Evolutionary conservation across 148 eudicot genomes (phyloP).

Genomic region (Chenopodium formosanum): DNA sequence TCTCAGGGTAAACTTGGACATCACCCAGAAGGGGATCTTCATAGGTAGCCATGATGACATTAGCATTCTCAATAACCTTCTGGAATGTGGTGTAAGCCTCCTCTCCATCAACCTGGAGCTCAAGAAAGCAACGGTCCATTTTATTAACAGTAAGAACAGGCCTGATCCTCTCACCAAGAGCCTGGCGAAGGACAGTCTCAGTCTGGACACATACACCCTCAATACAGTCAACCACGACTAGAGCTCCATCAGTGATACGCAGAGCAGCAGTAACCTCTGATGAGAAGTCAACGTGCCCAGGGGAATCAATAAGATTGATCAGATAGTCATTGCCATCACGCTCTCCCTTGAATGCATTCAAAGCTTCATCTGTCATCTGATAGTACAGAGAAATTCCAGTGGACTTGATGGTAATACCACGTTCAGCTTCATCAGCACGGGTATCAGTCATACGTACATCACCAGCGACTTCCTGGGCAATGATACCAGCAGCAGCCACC

Average conservation of each 20-base stretch:
- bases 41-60: slow-evolving; percentile 32
- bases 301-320: slow-evolving; percentile 26
- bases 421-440: slow-evolving; percentile 34
- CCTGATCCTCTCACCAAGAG: slow-evolving; percentile 43
- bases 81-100: slow-evolving; percentile 38
- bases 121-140: slow-evolving; percentile 39
- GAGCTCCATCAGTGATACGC: slow-evolving; percentile 41
- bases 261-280: slow-evolving; percentile 36
- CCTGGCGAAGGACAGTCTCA: slow-evolving; percentile 42
- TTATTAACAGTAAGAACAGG: slow-evolving; percentile 41
- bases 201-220: slow-evolving; percentile 38
- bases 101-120: slow-evolving; percentile 45
- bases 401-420: slow-evolving; percentile 38
- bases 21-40: slow-evolving; percentile 32
- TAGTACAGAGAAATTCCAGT: slow-evolving; percentile 25
- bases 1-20: slow-evolving; percentile 43
- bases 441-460: slow-evolving; percentile 30
- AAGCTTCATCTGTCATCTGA: slow-evolving; percentile 21
- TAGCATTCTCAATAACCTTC: slow-evolving; percentile 50
- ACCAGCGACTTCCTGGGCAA: slow-evolving; percentile 27
- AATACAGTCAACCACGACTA: slow-evolving; percentile 34
- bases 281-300: slow-evolving; percentile 29
- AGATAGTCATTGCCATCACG: slow-evolving; percentile 20
- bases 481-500: slow-evolving; percentile 35
- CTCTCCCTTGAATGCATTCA: slow-evolving; percentile 10